phyloP scores from a whole-genome alignment of 1,284 basidiomycete species.

The Ceratobasidium papillatum region DNA sequence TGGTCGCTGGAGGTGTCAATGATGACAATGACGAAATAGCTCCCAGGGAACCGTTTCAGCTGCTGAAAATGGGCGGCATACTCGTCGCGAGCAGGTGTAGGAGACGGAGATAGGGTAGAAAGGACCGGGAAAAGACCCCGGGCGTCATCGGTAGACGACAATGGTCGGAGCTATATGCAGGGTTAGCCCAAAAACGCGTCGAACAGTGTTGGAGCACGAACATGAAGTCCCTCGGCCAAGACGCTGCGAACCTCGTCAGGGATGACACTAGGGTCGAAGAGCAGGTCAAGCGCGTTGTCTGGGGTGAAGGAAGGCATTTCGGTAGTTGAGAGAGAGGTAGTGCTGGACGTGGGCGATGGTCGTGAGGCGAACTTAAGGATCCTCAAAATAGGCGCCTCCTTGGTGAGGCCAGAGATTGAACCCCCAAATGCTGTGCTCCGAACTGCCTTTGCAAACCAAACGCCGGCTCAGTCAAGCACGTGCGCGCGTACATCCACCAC shows the following conservation, averaged over 20 bases:
- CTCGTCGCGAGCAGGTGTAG: slow-evolving; percentile 76
- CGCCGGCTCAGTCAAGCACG: slow-evolving; percentile 3
- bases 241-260: slow-evolving; percentile 40
- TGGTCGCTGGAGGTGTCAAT: slow-evolving; percentile 76
- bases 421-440: slow-evolving; percentile 13
- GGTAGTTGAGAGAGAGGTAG: neutral
- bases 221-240: slow-evolving; percentile 44
- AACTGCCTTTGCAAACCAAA: slow-evolving; percentile 21
- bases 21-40: slow-evolving; percentile 89
- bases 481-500: neutral
- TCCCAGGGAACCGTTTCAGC: slow-evolving; percentile 61
- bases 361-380: neutral
- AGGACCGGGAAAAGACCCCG: slow-evolving; percentile 88
- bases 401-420: slow-evolving; percentile 10
- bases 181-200: slow-evolving; percentile 54
- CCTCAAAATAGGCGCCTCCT: slow-evolving; percentile 8
- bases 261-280: slow-evolving; percentile 44
- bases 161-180: slow-evolving; percentile 78
- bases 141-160: slow-evolving; percentile 84
- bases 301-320: slow-evolving; percentile 39
- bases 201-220: slow-evolving; percentile 44
- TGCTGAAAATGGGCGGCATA: slow-evolving; percentile 75
- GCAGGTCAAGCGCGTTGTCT: slow-evolving; percentile 42
- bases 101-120: slow-evolving; percentile 77
- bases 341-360: slow-evolving; percentile 2